Percentiles rank a stretch among this genome's conserved stretches.
These are phyloP conservation scores for Nothophoma quercina DNA, from an alignment of 2,329 filamentous ascomycete genomes.

Conservation along the genomic window DNA sequence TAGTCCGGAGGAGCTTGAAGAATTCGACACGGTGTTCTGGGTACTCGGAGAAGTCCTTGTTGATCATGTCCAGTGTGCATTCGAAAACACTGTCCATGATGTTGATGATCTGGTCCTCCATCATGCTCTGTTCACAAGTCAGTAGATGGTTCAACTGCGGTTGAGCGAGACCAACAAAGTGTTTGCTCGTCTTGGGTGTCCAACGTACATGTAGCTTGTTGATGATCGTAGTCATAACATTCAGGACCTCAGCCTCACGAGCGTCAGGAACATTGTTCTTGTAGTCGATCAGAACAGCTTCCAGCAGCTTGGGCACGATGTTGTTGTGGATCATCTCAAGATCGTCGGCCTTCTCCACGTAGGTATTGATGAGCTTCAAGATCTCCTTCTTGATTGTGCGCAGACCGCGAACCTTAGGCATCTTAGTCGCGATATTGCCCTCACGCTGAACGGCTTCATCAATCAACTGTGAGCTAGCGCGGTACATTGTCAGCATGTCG, in stretches of 20 bases:
- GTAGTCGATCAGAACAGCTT: constrained; percentile 94
- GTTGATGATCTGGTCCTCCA: constrained; percentile 96
- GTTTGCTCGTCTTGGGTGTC: constrained; percentile 61
- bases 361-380: constrained; percentile 95
- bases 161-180: constrained; percentile 52
- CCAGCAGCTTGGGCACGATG: constrained; percentile 94
- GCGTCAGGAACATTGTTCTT: constrained; percentile 96
- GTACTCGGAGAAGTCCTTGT: constrained; percentile 99
- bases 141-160: constrained; percentile 22
- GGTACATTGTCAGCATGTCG: constrained; percentile 99
- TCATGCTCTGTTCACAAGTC: constrained; percentile 70
- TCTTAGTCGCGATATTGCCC: constrained; percentile 95
- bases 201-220: constrained; percentile 91
- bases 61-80: constrained; percentile 99
- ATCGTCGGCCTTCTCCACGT: constrained; percentile 97
- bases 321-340: constrained; percentile 89
- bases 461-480: constrained; percentile 93
- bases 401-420: constrained; percentile 92
- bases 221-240: constrained; percentile 97
- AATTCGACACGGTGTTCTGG: constrained; percentile 99
- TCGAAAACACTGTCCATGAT: constrained; percentile 99
- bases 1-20: constrained; percentile 94
- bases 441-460: constrained; percentile 89
- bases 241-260: constrained; percentile 93
- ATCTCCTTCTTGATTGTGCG: constrained; percentile 99